Conservation (phyloP, 2,329 filamentous ascomycete genomes). For the Penicillium sp. region DNA sequence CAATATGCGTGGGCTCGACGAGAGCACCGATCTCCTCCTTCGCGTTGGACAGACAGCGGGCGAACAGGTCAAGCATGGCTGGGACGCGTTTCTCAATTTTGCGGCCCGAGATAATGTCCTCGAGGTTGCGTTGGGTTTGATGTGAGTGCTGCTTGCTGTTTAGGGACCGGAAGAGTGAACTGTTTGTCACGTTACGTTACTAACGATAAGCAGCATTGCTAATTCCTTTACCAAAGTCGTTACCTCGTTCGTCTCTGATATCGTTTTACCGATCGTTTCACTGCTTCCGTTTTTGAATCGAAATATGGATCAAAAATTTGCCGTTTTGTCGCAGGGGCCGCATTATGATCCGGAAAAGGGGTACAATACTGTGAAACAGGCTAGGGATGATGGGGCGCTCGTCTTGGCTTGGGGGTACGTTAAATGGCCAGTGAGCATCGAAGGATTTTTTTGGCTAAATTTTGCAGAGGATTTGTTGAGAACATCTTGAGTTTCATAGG, state of each 20-base stretch:
- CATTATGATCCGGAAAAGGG: constrained; percentile 52
- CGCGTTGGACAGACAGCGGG: constrained; percentile 40
- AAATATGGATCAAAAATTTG: constrained; percentile 74
- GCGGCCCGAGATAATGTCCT: constrained; percentile 73
- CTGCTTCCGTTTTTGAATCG: constrained; percentile 67
- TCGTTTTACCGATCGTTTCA: constrained; percentile 68
- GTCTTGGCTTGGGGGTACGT: constrained; percentile 68
- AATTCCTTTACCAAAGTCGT: constrained; percentile 70
- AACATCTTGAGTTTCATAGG: constrained; percentile 65
- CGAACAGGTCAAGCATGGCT: constrained; percentile 52
- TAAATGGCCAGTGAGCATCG: not conserved
- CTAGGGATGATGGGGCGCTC: constrained; percentile 68
- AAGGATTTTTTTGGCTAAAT: not conserved
- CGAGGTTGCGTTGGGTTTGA: constrained; percentile 72
- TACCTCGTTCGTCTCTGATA: constrained; percentile 69
- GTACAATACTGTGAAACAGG: constrained; percentile 70
- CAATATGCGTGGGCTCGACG: constrained; percentile 32
- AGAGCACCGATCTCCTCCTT: constrained; percentile 33
- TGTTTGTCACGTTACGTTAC: not conserved
- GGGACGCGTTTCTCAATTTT: constrained; percentile 69
- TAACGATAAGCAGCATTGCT: constrained; percentile 52
- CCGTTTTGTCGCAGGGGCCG: constrained; percentile 60
- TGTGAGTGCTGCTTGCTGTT: constrained; percentile 50
- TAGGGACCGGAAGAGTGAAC: not conserved
- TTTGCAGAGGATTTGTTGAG: constrained; percentile 24